Conservation (phyloP, 2,329 filamentous ascomycete genomes). For the Cladophialophora yegresii region DNA sequence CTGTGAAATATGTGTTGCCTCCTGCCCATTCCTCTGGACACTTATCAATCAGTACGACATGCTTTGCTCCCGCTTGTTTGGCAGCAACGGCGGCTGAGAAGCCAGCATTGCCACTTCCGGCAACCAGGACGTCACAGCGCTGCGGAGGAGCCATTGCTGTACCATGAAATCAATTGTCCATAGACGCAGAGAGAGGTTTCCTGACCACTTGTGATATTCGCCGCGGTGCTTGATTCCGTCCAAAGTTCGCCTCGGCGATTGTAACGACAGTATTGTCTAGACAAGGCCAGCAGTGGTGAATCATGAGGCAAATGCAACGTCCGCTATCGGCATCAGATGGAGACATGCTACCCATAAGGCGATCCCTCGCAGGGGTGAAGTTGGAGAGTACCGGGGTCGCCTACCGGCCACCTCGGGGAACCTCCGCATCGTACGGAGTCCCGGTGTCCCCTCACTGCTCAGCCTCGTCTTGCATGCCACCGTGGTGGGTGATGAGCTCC, state of each 20-base stretch:
- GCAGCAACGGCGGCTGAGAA: constrained; percentile 63
- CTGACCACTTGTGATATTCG: neutral
- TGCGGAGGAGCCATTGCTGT: constrained; percentile 3
- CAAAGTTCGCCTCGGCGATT: neutral
- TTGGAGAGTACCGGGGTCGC: constrained; percentile 2
- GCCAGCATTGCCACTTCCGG: constrained; percentile 67
- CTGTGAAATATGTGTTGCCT: constrained; percentile 67
- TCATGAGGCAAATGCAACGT: neutral
- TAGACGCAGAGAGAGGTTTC: neutral
- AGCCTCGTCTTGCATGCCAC: neutral
- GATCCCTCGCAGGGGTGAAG: neutral
- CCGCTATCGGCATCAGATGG: constrained; percentile 9
- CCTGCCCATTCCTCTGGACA: constrained; percentile 61
- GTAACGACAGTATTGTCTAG: neutral
- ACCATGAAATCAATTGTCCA: neutral
- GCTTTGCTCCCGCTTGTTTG: constrained; percentile 47
- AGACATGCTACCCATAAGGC: neutral
- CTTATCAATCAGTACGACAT: constrained; percentile 57
- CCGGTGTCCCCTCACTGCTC: neutral
- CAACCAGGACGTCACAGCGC: constrained; percentile 50
- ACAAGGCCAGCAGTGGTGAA: neutral
- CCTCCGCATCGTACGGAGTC: neutral
- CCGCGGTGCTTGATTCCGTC: neutral
- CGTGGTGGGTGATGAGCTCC: neutral
- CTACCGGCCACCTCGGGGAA: neutral